phyloP scores from a whole-genome alignment of 768 basidiomycete genomes.

The Mycena amicta region DNA sequence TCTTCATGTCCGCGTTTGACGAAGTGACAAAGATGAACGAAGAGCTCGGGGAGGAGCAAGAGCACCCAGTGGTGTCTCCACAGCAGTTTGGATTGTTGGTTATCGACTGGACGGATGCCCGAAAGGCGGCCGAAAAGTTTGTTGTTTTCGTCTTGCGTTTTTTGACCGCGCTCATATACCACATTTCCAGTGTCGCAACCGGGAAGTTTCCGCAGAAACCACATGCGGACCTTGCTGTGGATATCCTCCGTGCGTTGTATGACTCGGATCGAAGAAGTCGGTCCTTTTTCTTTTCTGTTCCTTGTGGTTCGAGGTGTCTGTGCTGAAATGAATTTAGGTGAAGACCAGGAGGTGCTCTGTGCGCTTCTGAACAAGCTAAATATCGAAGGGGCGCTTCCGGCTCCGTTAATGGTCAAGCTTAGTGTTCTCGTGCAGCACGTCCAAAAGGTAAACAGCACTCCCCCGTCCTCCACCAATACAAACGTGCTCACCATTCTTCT shows the following conservation, averaged over 20 bases:
- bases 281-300: conserved; percentile 27
- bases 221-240: conserved; percentile 62
- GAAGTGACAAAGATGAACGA: conserved; percentile 58
- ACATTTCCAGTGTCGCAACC: conserved; percentile 1
- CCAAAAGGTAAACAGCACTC: conserved; percentile 46
- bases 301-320: neutral
- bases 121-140: conserved; percentile 58
- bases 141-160: conserved; percentile 15
- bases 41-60: conserved; percentile 70
- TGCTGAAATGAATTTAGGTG: too few relatives aligned
- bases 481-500: neutral
- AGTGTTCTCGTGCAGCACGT: conserved; percentile 53
- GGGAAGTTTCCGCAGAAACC: conserved; percentile 30
- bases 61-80: conserved; percentile 72
- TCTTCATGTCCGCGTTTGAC: conserved; percentile 71
- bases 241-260: conserved; percentile 53
- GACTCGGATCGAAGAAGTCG: conserved; percentile 51
- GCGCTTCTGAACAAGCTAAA: conserved; percentile 66
- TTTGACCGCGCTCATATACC: neutral
- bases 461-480: neutral
- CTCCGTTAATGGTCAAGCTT: conserved; percentile 46
- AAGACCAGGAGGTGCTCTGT: conserved; percentile 63
- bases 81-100: conserved; percentile 78
- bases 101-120: conserved; percentile 87
- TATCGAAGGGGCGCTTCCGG: conserved; percentile 42